Conservation (phyloP, 2,329 filamentous ascomycete species). For the Lachnellula suecica region DNA sequence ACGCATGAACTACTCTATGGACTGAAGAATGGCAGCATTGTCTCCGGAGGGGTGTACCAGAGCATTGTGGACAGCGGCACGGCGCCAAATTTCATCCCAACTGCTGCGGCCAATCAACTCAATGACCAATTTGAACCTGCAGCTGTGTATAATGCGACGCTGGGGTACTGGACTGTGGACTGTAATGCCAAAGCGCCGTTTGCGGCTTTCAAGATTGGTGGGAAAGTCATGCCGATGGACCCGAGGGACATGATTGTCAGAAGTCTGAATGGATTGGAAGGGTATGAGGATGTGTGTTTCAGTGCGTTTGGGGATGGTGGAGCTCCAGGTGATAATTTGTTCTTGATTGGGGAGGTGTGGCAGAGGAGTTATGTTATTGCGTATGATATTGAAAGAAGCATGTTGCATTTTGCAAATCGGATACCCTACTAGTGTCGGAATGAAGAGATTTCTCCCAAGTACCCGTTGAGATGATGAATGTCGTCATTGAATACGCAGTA, state of each 20-base stretch:
- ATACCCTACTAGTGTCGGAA: neutral
- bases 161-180: slow-evolving; percentile 5
- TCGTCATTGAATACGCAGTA: too few relatives aligned
- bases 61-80: slow-evolving; percentile 15
- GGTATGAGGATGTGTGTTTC: neutral
- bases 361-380: slow-evolving; percentile 1
- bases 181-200: slow-evolving; percentile 14
- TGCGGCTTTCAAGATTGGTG: slow-evolving; percentile 18
- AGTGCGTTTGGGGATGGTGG: neutral
- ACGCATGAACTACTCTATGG: neutral
- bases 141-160: neutral
- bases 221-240: slow-evolving; percentile 11
- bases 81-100: slow-evolving; percentile 13
- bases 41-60: slow-evolving; percentile 17
- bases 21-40: slow-evolving; percentile 8
- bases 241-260: slow-evolving; percentile 15
- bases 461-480: too few relatives aligned
- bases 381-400: neutral
- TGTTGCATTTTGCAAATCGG: neutral
- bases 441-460: too few relatives aligned
- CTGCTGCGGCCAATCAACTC: slow-evolving; percentile 5
- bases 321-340: neutral
- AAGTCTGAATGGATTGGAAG: neutral
- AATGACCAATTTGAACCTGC: slow-evolving; percentile 11
- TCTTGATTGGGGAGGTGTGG: neutral